phyloP scores from a whole-genome alignment of 768 basidiomycete genomes.

The Cyclocybe aegerita region DNA sequence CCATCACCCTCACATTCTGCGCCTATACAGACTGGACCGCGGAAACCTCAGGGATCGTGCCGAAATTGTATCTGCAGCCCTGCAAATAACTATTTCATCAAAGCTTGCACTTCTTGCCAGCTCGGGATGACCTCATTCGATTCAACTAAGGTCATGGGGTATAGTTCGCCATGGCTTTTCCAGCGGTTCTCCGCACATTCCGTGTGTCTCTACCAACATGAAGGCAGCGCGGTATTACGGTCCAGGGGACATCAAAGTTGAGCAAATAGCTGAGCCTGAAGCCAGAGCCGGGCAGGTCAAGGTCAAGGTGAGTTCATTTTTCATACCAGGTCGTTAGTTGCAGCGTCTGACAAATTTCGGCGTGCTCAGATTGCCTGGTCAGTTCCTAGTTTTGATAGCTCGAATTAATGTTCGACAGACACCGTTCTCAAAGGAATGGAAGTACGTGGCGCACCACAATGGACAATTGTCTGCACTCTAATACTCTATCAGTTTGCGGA shows the following conservation, averaged over 20 bases:
- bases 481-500: constrained; percentile 36
- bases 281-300: constrained; percentile 38
- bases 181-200: too few relatives aligned
- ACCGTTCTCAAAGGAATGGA: constrained; percentile 23
- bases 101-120: too few relatives aligned
- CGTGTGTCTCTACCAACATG: constrained; percentile 23
- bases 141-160: too few relatives aligned
- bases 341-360: background rate
- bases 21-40: too few relatives aligned
- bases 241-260: constrained; percentile 41
- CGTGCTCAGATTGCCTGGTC: constrained; percentile 26
- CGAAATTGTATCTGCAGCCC: too few relatives aligned
- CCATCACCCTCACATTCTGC: too few relatives aligned
- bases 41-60: too few relatives aligned
- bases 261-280: constrained; percentile 37
- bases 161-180: too few relatives aligned
- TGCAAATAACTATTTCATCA: too few relatives aligned
- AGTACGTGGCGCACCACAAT: constrained; percentile 20
- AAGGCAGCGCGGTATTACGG: constrained; percentile 46
- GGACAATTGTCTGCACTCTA: background rate
- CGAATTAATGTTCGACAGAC: background rate
- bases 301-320: constrained; percentile 32
- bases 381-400: constrained; percentile 1
- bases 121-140: too few relatives aligned
- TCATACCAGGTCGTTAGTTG: background rate